Evolutionary conservation across 140 eudicot species (phyloP), one percentile per base, ranked within the genome.

Genomic region (Oenanthe javanica): DNA sequence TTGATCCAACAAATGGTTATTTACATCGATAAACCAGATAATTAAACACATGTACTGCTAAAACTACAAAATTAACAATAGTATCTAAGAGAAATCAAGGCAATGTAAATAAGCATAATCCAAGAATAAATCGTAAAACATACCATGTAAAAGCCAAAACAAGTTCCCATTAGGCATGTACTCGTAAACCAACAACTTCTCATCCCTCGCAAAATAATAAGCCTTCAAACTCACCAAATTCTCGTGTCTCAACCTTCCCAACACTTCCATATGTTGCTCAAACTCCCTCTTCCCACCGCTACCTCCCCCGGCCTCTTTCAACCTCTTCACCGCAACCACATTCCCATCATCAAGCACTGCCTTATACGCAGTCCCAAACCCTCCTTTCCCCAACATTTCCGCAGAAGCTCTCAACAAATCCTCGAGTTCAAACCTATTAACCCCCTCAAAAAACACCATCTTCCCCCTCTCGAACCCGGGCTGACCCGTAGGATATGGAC

Each of bases 91-190:
- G 49, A 40, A 15, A 16, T 71, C 45, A 40, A 14, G 46, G 1
- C 38, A 40, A 40, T 71, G 48, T 40, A 6, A 15, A 46, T 1
- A n/a, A 8, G 57, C 3, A 21, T 7, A 2, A 40, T 31, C 16
- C n/a, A 52, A 15, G 1, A 2, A 36, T 31, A 31, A 31, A 31
- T 31, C 31, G 31, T 31, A 31, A 43, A 77, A 83, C n/a, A 38
- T 78, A 95, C 99, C 99, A 77, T 95, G 99, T 84, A 95, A 95
- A 25, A 95, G 97, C 96, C 96, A 92, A 82, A 87, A 92, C 92
- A 95, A 82, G 88, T 86, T 95, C 19, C 95, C 97, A 86, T 90
- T 92, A 85, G 90, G 83, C 97, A 95, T 86, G 89, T 83, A 95
- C 21, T 95, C 99, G 72, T 83, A 87, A 12, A 95, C 99, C 88